Evolutionary conservation across 192 early-diverging fungal genomes (phyloP), one percentile per base, ranked within the genome.

Genomic region (Coemansia sp.): DNA sequence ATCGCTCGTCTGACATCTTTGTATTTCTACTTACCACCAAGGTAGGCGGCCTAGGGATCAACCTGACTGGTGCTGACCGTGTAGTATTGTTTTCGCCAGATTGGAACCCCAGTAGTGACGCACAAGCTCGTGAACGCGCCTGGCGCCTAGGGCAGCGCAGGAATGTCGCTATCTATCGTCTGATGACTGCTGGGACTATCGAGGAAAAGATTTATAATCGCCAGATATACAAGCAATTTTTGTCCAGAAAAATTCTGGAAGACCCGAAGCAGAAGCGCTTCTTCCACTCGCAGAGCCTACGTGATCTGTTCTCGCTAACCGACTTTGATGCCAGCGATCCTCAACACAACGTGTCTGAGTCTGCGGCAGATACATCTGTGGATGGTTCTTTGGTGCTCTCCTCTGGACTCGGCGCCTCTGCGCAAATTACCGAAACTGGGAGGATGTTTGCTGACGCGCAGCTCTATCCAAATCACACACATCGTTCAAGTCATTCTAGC

Each of bases 71-170:
- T 0, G 97, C 97, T 0, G 86, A 98, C 67, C 87, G 97, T 0
- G 89, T 98, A 6, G 89, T 99, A 22, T 87, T 99, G 23, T 99
- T 85, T 74, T 96, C 97, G 82, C 97, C 97, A 3, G 97, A 99
- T 66, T 99, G 97, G 97, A 99, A 99, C 65, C 95, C 95, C 2
- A 94, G 93, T 18, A 96, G 92, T 31, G 97, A 99, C 74, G 83
- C 91, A 23, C 97, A 99, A 62, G 95, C 97, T 1, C 80, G 95
- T 51, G 95, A 99, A 81, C 85, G 97, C 24, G 95, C 95, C 0
- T 97, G 94, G 94, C 79, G 97, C 27, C 66, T 97, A 16, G 97
- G 97, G 0, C 97, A 99, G 68, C 94, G 77, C 0, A 84, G 87
- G 23, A 82, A 86, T 7, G 97, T 99, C 4, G 88, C 93, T 10